phyloP scores from a whole-genome alignment of 805 yeast species.

The Cyberlindnera misumaiensis region DNA sequence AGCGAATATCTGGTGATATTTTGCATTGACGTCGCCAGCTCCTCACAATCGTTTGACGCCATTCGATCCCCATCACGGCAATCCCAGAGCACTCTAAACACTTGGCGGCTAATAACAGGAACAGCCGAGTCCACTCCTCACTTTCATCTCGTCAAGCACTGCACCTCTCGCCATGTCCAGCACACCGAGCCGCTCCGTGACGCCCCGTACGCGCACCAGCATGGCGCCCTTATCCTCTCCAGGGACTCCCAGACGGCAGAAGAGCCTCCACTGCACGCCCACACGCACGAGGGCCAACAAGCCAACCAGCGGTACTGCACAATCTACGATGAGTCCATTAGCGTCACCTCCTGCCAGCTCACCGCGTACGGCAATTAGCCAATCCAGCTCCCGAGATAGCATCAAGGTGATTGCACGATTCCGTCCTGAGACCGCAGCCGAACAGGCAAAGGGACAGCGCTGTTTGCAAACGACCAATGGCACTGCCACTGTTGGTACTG shows the following conservation, averaged over 20 bases:
- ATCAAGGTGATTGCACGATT: slow-evolving; percentile 70
- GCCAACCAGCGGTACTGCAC: no score
- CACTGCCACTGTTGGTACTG: slow-evolving; percentile 1
- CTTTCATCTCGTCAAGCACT: no score
- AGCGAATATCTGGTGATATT: no score
- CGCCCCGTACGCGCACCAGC: neutral
- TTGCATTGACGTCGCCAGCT: no score
- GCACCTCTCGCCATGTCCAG: neutral
- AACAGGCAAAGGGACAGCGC: slow-evolving; percentile 9
- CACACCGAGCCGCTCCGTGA: slow-evolving; percentile 1
- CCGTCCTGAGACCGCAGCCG: slow-evolving; percentile 47
- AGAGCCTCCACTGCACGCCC: neutral
- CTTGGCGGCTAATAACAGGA: no score
- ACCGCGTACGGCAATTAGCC: neutral
- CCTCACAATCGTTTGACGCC: no score
- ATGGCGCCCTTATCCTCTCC: neutral
- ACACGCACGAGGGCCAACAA: no score
- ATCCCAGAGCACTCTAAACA: no score
- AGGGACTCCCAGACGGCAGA: neutral
- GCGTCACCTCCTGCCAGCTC: neutral
- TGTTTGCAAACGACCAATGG: no score
- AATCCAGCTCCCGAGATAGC: slow-evolving; percentile 21
- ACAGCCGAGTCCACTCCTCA: no score
- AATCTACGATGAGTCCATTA: neutral
- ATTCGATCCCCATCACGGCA: no score